Evolutionary conservation across 2,329 filamentous ascomycete species (phyloP).

Genomic region (Akanthomyces muscarius): DNA sequence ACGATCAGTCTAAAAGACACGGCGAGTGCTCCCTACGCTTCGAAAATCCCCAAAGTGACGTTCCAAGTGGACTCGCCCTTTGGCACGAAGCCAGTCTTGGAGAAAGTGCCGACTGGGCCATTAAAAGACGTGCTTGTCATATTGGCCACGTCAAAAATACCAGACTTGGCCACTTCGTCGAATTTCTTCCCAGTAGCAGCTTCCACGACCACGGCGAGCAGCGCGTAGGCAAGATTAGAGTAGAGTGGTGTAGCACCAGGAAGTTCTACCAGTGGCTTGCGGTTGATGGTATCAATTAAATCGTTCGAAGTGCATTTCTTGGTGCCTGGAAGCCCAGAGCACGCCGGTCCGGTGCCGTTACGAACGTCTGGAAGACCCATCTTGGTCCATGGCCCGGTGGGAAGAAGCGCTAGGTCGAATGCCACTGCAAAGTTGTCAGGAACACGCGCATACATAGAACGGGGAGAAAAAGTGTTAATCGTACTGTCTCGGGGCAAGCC

Average conservation of each 20-base stretch:
- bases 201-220: conserved; percentile 44
- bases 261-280: conserved; percentile 35
- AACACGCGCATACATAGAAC: neutral
- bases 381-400: conserved; percentile 25
- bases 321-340: conserved; percentile 34
- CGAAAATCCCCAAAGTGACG: conserved; percentile 30
- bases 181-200: conserved; percentile 38
- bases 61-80: conserved; percentile 33
- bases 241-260: conserved; percentile 45
- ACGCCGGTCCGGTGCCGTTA: conserved; percentile 28
- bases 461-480: neutral
- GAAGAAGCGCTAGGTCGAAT: conserved; percentile 30
- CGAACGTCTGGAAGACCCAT: conserved; percentile 31
- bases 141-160: conserved; percentile 39
- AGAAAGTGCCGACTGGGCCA: conserved; percentile 27
- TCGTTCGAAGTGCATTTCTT: conserved; percentile 29
- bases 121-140: conserved; percentile 39
- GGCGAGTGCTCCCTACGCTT: conserved; percentile 27
- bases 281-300: conserved; percentile 26
- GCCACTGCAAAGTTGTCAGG: conserved; percentile 25
- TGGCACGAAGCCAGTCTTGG: conserved; percentile 34
- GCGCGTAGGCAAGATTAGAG: conserved; percentile 43
- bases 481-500: conserved; percentile 38
- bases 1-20: neutral
- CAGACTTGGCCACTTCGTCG: conserved; percentile 34